These are phyloP conservation scores for Saussurea involucrata DNA, from an alignment of 129 eudicot species.

Conservation along the genomic window DNA sequence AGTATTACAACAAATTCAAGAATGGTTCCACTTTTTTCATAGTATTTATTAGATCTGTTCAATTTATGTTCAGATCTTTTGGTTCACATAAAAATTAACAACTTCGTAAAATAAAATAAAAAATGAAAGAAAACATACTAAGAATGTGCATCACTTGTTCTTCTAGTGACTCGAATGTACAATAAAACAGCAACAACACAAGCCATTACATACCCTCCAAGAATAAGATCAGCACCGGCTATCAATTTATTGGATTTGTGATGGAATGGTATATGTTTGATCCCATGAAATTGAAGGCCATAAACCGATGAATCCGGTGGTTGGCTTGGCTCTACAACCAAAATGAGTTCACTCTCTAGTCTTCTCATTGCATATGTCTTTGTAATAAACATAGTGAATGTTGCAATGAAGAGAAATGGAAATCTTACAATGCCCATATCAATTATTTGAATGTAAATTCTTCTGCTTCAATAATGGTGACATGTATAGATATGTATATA, in stretches of 20 bases:
- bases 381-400: constrained; percentile 11
- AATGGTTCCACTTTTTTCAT: not conserved
- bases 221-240: constrained; percentile 53
- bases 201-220: constrained; percentile 54
- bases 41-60: not conserved
- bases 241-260: constrained; percentile 22
- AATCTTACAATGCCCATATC: constrained; percentile 19
- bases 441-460: constrained; percentile 2
- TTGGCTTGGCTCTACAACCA: constrained; percentile 6
- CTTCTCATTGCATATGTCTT: constrained; percentile 12
- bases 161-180: constrained; percentile 46
- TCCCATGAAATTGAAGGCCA: not conserved
- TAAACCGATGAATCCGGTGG: constrained; percentile 18
- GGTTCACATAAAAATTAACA: not conserved
- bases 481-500: constrained; percentile 9
- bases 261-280: constrained; percentile 27
- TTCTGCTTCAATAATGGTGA: not conserved
- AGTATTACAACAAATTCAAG: not conserved
- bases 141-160: constrained; percentile 3
- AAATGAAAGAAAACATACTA: not conserved
- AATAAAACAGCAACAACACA: constrained; percentile 39
- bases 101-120: not conserved
- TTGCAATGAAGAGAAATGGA: constrained; percentile 18
- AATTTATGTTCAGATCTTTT: not conserved
- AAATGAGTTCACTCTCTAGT: constrained; percentile 1